A percentile compares a stretch with the other conserved stretches of the same genome.
Conservation (phyloP, 2,329 filamentous ascomycete genomes). For the Fusarium lateritium region DNA sequence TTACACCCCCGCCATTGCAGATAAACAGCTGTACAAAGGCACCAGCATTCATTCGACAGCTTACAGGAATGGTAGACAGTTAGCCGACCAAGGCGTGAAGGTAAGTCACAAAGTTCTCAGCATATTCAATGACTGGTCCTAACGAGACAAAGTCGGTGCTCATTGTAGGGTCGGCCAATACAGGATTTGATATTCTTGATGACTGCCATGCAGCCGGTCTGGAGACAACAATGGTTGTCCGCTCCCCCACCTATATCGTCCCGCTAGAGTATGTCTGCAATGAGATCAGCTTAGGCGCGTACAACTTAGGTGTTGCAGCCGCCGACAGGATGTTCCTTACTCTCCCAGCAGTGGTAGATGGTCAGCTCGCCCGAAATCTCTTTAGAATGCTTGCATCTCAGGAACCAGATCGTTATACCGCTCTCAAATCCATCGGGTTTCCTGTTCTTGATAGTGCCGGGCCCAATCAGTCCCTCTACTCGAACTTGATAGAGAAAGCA, state of each 20-base stretch:
- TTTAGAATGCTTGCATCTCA: conserved; percentile 23
- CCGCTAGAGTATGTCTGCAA: conserved; percentile 28
- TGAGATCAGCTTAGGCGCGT: conserved; percentile 14
- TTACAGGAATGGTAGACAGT: conserved; percentile 10
- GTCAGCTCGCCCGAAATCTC: conserved; percentile 13
- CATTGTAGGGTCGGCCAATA: conserved; percentile 36
- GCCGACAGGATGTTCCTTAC: conserved; percentile 30
- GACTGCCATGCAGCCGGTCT: conserved; percentile 27
- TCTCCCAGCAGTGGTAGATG: conserved; percentile 10
- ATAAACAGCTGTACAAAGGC: conserved; percentile 18
- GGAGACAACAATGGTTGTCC: conserved; percentile 7
- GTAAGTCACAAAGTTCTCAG: background rate
- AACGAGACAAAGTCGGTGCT: conserved; percentile 18
- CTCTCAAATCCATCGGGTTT: conserved; percentile 13
- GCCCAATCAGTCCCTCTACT: background rate
- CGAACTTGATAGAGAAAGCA: conserved; percentile 27
- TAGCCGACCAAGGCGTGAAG: conserved; percentile 18
- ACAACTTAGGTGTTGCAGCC: conserved; percentile 15
- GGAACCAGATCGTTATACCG: conserved; percentile 26
- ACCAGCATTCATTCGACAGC: conserved; percentile 24
- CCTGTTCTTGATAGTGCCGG: conserved; percentile 22
- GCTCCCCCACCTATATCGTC: conserved; percentile 39
- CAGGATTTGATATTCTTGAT: conserved; percentile 32
- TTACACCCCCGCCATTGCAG: conserved; percentile 1
- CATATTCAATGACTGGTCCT: background rate